These are phyloP conservation scores for Cytospora piceae DNA, from an alignment of 2,329 filamentous ascomycete species.

Conservation along the genomic window DNA sequence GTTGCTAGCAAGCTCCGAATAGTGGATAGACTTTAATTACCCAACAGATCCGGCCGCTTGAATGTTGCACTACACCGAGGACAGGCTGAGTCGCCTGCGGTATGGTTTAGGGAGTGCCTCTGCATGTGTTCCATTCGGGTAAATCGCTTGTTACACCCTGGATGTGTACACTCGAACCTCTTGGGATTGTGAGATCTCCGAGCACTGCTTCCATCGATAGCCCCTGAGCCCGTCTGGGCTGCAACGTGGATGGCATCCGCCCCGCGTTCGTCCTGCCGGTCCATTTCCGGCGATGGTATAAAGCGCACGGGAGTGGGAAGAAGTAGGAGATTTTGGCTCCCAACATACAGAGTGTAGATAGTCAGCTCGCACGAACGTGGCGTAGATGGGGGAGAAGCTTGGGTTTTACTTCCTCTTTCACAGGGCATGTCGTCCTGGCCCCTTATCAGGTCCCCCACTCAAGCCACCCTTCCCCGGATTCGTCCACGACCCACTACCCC, in stretches of 20 bases:
- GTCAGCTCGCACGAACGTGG: background rate
- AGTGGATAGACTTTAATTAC: slow-evolving; percentile 41
- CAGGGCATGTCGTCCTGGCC: slow-evolving; percentile 3
- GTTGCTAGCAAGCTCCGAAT: too few relatives aligned
- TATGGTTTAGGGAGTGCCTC: slow-evolving; percentile 61
- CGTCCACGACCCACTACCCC: slow-evolving; percentile 12
- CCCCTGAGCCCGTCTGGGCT: background rate
- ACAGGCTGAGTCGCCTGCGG: slow-evolving; percentile 58
- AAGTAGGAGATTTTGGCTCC: too few relatives aligned
- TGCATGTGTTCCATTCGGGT: slow-evolving; percentile 62
- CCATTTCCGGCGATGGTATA: slow-evolving; percentile 16
- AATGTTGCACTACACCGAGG: slow-evolving; percentile 63
- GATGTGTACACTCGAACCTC: slow-evolving; percentile 44
- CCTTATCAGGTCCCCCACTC: slow-evolving; percentile 21
- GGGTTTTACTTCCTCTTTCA: slow-evolving; percentile 1
- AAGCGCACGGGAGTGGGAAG: slow-evolving; percentile 18
- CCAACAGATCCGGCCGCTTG: slow-evolving; percentile 61
- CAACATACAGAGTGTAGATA: background rate
- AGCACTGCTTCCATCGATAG: background rate
- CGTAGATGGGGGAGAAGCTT: slow-evolving; percentile 24
- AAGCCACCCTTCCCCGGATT: slow-evolving; percentile 2
- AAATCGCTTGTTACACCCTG: slow-evolving; percentile 56
- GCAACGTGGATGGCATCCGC: slow-evolving; percentile 19
- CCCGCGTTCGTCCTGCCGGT: background rate
- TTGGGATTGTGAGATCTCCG: slow-evolving; percentile 27